These are phyloP conservation scores for Fusarium euwallaceae DNA, from an alignment of 2,329 filamentous ascomycete genomes.

Conservation along the genomic window DNA sequence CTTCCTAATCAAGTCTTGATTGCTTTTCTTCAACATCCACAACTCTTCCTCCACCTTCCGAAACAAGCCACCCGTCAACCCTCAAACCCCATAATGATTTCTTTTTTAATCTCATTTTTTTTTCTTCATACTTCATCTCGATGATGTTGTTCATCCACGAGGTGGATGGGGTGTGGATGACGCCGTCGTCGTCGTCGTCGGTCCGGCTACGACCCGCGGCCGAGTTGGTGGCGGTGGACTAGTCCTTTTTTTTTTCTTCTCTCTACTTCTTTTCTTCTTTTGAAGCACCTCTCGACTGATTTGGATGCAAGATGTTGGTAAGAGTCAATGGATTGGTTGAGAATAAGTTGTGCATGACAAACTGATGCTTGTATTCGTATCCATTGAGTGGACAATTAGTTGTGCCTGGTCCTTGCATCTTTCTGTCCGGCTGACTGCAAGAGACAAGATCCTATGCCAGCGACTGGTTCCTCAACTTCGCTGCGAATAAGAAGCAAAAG, in stretches of 20 bases:
- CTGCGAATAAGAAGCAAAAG: not conserved
- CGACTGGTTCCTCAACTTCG: not conserved
- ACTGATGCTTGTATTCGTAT: not conserved
- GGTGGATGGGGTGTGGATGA: not conserved
- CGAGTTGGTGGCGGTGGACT: not conserved
- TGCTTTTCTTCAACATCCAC: constrained; percentile 8
- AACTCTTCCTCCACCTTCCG: constrained; percentile 1
- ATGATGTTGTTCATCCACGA: not conserved
- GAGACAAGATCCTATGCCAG: not conserved
- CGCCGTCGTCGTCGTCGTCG: not conserved
- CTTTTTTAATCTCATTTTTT: not conserved
- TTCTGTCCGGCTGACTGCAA: not conserved
- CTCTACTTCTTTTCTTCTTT: constrained; percentile 3
- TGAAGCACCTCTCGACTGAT: not conserved
- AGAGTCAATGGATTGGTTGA: not conserved
- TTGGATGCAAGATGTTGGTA: not conserved
- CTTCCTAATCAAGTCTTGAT: constrained; percentile 4
- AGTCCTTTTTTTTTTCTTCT: not conserved
- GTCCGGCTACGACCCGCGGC: not conserved
- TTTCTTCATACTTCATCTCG: not conserved
- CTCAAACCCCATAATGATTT: constrained; percentile 7
- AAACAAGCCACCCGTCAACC: constrained; percentile 1
- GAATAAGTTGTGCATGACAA: not conserved
- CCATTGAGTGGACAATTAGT: not conserved
- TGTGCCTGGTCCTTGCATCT: not conserved